Evolutionary conservation across 2,329 filamentous ascomycete species (phyloP).

Genomic region (Endothia cerciana): DNA sequence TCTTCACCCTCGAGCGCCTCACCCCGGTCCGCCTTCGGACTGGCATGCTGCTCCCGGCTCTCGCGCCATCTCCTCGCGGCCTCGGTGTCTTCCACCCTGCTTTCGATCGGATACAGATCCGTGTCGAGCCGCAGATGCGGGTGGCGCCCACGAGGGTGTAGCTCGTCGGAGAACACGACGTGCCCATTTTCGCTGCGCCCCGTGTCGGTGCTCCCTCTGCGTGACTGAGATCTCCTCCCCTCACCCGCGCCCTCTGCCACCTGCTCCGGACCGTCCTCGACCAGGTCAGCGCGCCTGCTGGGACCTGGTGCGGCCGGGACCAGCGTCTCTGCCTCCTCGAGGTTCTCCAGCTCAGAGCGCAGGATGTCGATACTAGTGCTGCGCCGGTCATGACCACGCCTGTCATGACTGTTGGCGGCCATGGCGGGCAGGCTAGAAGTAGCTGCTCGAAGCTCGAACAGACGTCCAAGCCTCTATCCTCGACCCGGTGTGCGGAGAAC

Average conservation of each 20-base stretch:
- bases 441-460: not conserved
- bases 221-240: not conserved
- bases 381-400: conserved; percentile 25
- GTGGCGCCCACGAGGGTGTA: not conserved
- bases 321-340: conserved; percentile 31
- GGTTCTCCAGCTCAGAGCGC: conserved; percentile 35
- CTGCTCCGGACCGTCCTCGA: conserved; percentile 15
- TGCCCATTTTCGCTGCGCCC: conserved; percentile 25
- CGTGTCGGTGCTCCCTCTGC: conserved; percentile 14
- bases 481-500: not conserved
- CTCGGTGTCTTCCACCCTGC: conserved; percentile 32
- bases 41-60: conserved; percentile 16
- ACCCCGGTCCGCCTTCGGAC: not conserved
- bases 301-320: conserved; percentile 12
- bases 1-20: not conserved
- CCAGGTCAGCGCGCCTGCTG: not conserved
- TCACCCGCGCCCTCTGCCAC: not conserved
- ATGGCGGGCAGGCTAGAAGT: conserved; percentile 28
- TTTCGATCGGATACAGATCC: conserved; percentile 39
- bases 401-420: conserved; percentile 28
- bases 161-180: conserved; percentile 21
- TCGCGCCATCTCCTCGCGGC: conserved; percentile 26
- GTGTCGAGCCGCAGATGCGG: conserved; percentile 31
- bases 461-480: conserved; percentile 4
- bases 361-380: conserved; percentile 30